phyloP scores from a whole-genome alignment of 352 stramenopile genomes.

The Globisporangium mamillatum region DNA sequence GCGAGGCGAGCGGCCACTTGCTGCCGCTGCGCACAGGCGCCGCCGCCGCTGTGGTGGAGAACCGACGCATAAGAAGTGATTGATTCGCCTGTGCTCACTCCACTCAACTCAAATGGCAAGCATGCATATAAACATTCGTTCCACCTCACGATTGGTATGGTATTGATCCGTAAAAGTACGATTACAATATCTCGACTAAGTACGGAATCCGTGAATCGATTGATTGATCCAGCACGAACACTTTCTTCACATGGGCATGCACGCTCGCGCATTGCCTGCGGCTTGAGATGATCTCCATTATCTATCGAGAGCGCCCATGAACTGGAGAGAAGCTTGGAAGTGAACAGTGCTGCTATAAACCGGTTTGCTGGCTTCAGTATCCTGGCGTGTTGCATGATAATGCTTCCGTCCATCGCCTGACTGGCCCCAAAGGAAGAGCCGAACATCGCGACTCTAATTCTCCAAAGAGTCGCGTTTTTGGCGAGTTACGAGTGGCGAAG shows the following conservation, averaged over 20 bases:
- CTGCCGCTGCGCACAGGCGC: constrained; percentile 15
- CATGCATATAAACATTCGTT: no score
- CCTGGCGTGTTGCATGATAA: no score
- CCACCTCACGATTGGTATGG: neutral
- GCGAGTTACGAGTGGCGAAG: neutral
- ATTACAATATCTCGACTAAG: neutral
- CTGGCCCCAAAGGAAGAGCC: no score
- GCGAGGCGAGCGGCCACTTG: constrained; percentile 23
- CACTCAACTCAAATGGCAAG: constrained; percentile 11
- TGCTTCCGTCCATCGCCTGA: no score
- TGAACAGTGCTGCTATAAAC: no score
- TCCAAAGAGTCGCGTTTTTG: neutral
- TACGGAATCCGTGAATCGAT: neutral
- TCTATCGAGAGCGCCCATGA: no score
- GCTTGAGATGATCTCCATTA: no score
- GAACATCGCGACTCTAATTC: neutral
- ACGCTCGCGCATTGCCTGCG: no score
- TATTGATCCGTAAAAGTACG: constrained; percentile 1
- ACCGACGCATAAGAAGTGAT: constrained; percentile 23
- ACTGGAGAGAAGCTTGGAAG: no score
- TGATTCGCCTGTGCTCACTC: constrained; percentile 6
- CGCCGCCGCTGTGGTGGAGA: constrained; percentile 26
- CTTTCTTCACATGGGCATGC: no score
- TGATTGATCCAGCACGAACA: no score
- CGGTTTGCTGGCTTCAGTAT: no score